Percentiles rank a stretch among this genome's conserved stretches.
Conservation (phyloP, 2,329 filamentous ascomycete species). For the Xylaria sp. region DNA sequence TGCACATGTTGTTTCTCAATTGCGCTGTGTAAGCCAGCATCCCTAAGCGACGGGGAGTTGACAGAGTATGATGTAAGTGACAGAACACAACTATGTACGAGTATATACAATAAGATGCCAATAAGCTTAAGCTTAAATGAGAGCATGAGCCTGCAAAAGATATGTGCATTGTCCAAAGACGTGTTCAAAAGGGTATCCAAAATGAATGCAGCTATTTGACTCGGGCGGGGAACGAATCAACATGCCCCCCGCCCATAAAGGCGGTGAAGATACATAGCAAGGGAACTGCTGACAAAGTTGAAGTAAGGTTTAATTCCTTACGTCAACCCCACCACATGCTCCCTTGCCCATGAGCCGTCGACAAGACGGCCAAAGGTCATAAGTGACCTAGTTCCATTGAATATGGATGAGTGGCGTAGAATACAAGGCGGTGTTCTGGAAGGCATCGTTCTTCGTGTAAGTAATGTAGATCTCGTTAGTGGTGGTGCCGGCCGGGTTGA, state of each 20-base stretch:
- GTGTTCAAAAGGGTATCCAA: not conserved
- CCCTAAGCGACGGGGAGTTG: not conserved
- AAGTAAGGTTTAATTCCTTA: not conserved
- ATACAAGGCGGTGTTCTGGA: constrained; percentile 17
- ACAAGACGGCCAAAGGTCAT: not conserved
- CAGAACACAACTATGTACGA: not conserved
- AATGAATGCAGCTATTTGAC: not conserved
- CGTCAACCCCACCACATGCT: not conserved
- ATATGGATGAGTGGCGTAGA: constrained; percentile 38
- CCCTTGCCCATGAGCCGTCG: not conserved
- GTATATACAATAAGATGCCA: constrained; percentile 1
- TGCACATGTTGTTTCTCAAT: not conserved
- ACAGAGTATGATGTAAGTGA: not conserved
- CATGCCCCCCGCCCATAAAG: too few species aligned
- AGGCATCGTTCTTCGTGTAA: constrained; percentile 36
- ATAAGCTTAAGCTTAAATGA: not conserved
- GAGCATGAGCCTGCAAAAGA: not conserved
- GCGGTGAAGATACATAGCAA: not conserved
- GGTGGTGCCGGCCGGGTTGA: constrained; percentile 26
- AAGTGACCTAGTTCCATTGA: constrained; percentile 31
- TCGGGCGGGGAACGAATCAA: not conserved
- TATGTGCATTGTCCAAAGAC: not conserved
- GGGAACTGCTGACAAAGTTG: not conserved
- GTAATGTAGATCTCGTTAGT: constrained; percentile 41
- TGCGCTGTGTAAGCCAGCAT: not conserved